phyloP scores from a whole-genome alignment of 768 basidiomycete genomes.

The Xanthoconium stramineum region DNA sequence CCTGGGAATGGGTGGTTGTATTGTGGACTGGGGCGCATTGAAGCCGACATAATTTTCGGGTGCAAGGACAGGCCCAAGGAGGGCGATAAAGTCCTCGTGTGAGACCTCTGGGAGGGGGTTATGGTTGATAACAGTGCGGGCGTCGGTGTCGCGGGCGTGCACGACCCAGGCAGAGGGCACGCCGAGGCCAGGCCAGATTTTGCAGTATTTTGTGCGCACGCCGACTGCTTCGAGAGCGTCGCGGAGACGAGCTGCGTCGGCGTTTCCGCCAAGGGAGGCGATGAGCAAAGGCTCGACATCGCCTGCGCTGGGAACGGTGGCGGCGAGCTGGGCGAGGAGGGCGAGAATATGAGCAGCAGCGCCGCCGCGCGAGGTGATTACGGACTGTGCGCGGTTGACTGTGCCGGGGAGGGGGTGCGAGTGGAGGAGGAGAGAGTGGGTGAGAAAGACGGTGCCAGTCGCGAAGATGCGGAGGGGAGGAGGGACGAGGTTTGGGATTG shows the following conservation, averaged over 20 bases:
- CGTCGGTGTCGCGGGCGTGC: conserved; percentile 63
- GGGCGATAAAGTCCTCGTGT: conserved; percentile 80
- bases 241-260: conserved; percentile 62
- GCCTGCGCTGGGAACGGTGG: conserved; percentile 25
- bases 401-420: conserved; percentile 55
- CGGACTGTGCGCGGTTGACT: conserved; percentile 68
- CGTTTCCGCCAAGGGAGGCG: conserved; percentile 69
- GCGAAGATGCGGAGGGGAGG: conserved; percentile 63
- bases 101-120: conserved; percentile 85
- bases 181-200: conserved; percentile 65
- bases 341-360: conserved; percentile 69
- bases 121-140: conserved; percentile 77
- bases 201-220: conserved; percentile 70
- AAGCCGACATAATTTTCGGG: conserved; percentile 68
- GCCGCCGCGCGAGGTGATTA: conserved; percentile 65
- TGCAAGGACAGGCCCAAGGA: conserved; percentile 76
- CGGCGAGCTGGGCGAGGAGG: conserved; percentile 63
- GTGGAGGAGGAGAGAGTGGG: conserved; percentile 65
- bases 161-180: conserved; percentile 83
- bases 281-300: conserved; percentile 56
- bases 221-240: conserved; percentile 64
- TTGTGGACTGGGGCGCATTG: conserved; percentile 11
- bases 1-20: conserved; percentile 16
- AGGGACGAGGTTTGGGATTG: conserved; percentile 12
- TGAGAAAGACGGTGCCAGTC: conserved; percentile 77